Conservation (phyloP, 2,329 filamentous ascomycete genomes). For the Knoxdaviesia proteae region DNA sequence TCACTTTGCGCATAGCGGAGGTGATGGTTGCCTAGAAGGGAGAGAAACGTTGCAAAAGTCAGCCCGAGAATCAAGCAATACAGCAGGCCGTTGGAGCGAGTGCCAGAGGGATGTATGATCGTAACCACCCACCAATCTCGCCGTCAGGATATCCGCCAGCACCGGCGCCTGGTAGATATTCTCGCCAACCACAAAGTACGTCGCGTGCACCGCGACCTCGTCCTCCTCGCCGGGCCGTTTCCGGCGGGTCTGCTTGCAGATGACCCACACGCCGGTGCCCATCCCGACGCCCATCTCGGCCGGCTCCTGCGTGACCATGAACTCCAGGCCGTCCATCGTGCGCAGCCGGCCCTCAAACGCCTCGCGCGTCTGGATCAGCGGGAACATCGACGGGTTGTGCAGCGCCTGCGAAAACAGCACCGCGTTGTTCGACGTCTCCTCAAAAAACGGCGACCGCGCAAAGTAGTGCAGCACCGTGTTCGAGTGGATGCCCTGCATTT, state of each 20-base stretch:
- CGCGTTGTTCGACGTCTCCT: constrained; percentile 46
- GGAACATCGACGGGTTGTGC: constrained; percentile 36
- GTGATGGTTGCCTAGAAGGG: constrained; percentile 28
- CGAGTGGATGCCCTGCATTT: constrained; percentile 38
- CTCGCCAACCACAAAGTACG: constrained; percentile 44
- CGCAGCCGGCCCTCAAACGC: constrained; percentile 40
- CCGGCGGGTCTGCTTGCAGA: constrained; percentile 44
- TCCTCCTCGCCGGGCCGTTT: constrained; percentile 34
- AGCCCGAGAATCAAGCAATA: no score
- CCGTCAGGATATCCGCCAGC: constrained; percentile 35
- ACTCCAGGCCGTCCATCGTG: constrained; percentile 47
- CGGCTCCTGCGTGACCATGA: constrained; percentile 43
- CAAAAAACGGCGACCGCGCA: constrained; percentile 45
- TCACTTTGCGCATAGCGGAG: constrained; percentile 28
- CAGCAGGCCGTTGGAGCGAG: no score
- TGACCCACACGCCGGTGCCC: constrained; percentile 48
- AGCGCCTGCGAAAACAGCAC: constrained; percentile 40
- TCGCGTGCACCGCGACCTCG: constrained; percentile 35
- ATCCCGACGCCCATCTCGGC: constrained; percentile 42
- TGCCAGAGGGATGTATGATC: no score
- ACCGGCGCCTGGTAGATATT: constrained; percentile 47
- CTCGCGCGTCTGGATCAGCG: constrained; percentile 37
- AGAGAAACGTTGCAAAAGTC: no score
- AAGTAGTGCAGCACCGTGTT: constrained; percentile 50
- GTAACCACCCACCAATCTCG: constrained; percentile 27